Evolutionary conservation across 495 filamentous ascomycete genomes (phyloP), one percentile per base, ranked within the genome.

Genomic region (Penicillium chermesinum): DNA sequence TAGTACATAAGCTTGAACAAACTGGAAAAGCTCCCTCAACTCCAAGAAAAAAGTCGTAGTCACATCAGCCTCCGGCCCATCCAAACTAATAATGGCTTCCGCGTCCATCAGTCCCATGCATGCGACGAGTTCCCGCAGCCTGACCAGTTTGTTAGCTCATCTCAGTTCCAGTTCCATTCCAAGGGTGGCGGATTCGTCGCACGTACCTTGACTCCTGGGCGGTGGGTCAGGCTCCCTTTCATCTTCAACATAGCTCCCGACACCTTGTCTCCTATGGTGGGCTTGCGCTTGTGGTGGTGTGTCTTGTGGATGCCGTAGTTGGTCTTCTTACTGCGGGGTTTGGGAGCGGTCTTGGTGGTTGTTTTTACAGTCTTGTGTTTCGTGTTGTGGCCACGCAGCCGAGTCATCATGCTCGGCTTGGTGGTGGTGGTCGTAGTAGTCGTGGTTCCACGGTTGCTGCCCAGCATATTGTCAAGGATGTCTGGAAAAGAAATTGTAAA

Each of bases 71-170:
- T n/a, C n/a, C n/a, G 25, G 4, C 25, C 10, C 25, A 10, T 30
- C 25, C 4, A 30, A 30, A 10, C 25, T 48, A 79, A 33, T 62
- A 57, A 41, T 48, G 63, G 33, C 64, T 65, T 37, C 77, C 74
- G 5, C 80, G 74, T 12, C 84, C 84, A 63, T 87, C 85, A 27
- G 84, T 87, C 12, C 84, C 84, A 53, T 80, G 75, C 83, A 87
- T 86, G 14, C 84, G 67, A 27, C 83, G 71, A 18, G 84, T 85
- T 9, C 85, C 84, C 41, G 84, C 85, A 63, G 82, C 84, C 81
- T 86, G 7, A n/a, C 32, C 34, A 15, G 33, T 51, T 50, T 38
- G 61, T 51, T 41, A 35, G 21, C 15, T 21, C 19, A 32, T 16
- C 14, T 20, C 10, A 43, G 19, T 7, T 7, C n/a, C n/a, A n/a